phyloP scores from a whole-genome alignment of 768 basidiomycete genomes.

The Calocera cornea region DNA sequence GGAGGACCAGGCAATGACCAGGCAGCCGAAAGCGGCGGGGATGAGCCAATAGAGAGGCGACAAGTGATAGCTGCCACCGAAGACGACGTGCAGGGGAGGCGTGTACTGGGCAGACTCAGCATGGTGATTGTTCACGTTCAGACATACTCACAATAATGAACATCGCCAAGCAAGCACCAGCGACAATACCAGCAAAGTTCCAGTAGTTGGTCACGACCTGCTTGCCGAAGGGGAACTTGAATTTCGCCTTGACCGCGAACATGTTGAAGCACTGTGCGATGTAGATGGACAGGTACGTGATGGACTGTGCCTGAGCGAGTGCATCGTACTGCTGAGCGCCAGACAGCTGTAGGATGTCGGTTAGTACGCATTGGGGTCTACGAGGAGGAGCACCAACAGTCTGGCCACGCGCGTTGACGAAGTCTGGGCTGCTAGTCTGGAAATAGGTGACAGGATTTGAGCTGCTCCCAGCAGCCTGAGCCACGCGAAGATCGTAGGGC shows the following conservation, averaged over 20 bases:
- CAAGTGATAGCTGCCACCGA: constrained; percentile 44
- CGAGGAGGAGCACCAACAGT: constrained; percentile 8
- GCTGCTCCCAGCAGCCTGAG: constrained; percentile 29
- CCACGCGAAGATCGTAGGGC: constrained; percentile 39
- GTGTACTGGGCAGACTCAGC: constrained; percentile 29
- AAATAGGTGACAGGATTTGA: constrained; percentile 28
- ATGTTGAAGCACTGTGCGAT: constrained; percentile 59
- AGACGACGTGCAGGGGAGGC: constrained; percentile 54
- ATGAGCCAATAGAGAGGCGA: constrained; percentile 59
- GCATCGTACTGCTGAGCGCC: constrained; percentile 43
- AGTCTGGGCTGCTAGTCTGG: constrained; percentile 36
- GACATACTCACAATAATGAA: constrained; percentile 33
- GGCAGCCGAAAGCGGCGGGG: constrained; percentile 42
- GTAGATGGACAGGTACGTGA: constrained; percentile 54
- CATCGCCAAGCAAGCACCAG: constrained; percentile 48
- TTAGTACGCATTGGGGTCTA: not conserved
- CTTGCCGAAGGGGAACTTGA: constrained; percentile 50
- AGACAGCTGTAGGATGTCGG: constrained; percentile 17
- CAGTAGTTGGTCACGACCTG: constrained; percentile 43
- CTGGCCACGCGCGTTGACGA: constrained; percentile 41
- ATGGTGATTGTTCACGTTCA: too few species aligned
- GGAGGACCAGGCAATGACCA: constrained; percentile 45
- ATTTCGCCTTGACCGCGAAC: constrained; percentile 52
- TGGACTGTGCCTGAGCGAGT: constrained; percentile 46
- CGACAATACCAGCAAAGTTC: constrained; percentile 51